Base-by-base conservation (phyloP, 352 stramenopile species). In the Sclerospora graminicola region DNA sequence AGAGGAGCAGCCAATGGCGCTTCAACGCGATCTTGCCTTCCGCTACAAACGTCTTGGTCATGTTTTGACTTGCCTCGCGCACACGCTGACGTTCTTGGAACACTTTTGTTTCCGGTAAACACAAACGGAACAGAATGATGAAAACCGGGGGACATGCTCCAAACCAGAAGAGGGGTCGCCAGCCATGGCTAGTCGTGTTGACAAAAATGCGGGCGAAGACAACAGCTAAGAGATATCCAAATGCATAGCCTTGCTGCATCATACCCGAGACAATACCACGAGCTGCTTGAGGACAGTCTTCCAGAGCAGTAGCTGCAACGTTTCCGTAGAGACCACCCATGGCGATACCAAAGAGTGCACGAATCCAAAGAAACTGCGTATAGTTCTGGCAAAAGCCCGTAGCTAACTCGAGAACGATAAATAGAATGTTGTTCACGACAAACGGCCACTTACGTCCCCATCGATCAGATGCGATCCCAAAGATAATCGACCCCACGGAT, bases 321-420 rank as follows among this genome's bases (percentile, higher is more conserved):
- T 75, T 79, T 11, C 66, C 66, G 43, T 69, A 79, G 19, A 79
- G 27, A 9, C 60, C 66, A 8, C 66, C 66, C 66, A 75, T 79
- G n/a, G 60, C 64, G 30, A 75, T 66, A 9, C 60, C 64, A 26
- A 66, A 71, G 27, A 69, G 31, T 9, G 39, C 58, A 15, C 58
- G 56, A 7, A 65, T 44, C 31, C 39, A 51, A 0, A 68, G 44
- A 31, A 72, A 72, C 43, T 72, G 57, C 20, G 53, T 56, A 46
- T 66, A 72, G 1, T 42, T 69, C 23, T 62, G 45, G 41, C 62
- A 69, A 32, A 72, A 72, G 14, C 62, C 62, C 9, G 62, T 72
- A 26, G 51, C 49, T 7, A 72, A 50, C 35, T 72, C 62, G 1
- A 72, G 44, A 10, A 72, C 16, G 20, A 72, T 69, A 26, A 72